Evolutionary conservation across 441 rosid genomes (phyloP), one percentile per base, ranked within the genome.

Genomic region (Euphorbia schlechtendalii): DNA sequence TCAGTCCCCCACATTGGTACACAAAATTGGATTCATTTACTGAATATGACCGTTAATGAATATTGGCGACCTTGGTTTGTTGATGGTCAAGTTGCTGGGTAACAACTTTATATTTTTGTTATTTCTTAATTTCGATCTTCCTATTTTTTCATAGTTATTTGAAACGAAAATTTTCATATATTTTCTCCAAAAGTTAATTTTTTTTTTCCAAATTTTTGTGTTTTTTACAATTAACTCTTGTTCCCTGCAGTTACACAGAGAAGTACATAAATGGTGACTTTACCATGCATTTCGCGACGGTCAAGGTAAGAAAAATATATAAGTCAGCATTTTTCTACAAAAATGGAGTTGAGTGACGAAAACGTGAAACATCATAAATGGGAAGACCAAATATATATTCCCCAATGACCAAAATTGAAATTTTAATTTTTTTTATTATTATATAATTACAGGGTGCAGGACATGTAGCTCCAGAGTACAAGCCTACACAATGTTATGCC

Each of bases 71-170:
- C 81, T 14, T 89, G 92, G 96, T 70, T 62, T 43, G 74, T 75
- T n/a, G 69, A 56, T 20, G 83, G 79, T 56, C 93, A 80, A 75
- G 82, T 89, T 63, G 88, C 84, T 13, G 90, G 93, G 89, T 86
- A 69, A 63, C n/a, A 30, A 8, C 45, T 40, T 40, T 3, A 8
- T 40, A 3, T 40, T 40, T 40, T 20, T 14, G 9, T 63, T 18
- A 10, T 59, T 11, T 59, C 8, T 4, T 36, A 8, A 18, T 51
- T 51, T 38, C 6, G n/a, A 5, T 18, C 27, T 3, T 0, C 0
- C 5, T 9, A 45, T 45, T 45, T 45, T 8, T 12, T 41, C 14
- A 2, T 45, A 45, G 2, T 45, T 12, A 45, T 10, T 45, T 45
- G 2, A 45, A 45, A 8, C 3, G n/a, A 45, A 10, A 45, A 38